These are phyloP conservation scores for Ophiostoma angusticollis DNA, from an alignment of 2,329 filamentous ascomycete species.

Conservation along the genomic window DNA sequence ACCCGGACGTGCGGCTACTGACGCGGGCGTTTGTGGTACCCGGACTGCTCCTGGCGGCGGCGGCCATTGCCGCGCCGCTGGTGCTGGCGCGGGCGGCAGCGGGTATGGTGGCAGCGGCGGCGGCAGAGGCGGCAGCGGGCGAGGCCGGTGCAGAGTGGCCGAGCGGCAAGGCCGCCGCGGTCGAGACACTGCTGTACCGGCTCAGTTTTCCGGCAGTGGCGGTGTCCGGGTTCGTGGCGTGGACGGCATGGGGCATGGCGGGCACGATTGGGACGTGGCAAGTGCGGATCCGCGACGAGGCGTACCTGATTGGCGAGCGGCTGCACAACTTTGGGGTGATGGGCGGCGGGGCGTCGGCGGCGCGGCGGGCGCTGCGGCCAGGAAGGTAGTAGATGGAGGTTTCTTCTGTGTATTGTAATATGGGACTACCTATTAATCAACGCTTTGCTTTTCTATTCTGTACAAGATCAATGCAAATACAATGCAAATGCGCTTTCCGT, in stretches of 20 bases:
- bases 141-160: too few relatives aligned
- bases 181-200: too few relatives aligned
- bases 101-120: constrained; percentile 29
- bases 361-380: not conserved
- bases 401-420: not conserved
- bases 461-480: too few relatives aligned
- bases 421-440: too few relatives aligned
- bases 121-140: constrained; percentile 1
- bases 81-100: constrained; percentile 44
- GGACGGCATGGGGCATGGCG: constrained; percentile 38
- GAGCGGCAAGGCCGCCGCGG: too few relatives aligned
- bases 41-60: constrained; percentile 43
- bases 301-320: constrained; percentile 87
- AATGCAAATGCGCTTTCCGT: too few relatives aligned
- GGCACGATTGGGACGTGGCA: constrained; percentile 63
- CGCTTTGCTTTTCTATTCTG: not conserved
- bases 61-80: constrained; percentile 54
- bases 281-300: constrained; percentile 76
- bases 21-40: constrained; percentile 84
- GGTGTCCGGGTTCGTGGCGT: constrained; percentile 32
- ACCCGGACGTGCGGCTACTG: constrained; percentile 65
- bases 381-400: not conserved
- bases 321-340: constrained; percentile 74
- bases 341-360: not conserved
- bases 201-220: constrained; percentile 58